phyloP scores from a whole-genome alignment of 2,329 filamentous ascomycete species.

The Malbranchea zuffiana region DNA sequence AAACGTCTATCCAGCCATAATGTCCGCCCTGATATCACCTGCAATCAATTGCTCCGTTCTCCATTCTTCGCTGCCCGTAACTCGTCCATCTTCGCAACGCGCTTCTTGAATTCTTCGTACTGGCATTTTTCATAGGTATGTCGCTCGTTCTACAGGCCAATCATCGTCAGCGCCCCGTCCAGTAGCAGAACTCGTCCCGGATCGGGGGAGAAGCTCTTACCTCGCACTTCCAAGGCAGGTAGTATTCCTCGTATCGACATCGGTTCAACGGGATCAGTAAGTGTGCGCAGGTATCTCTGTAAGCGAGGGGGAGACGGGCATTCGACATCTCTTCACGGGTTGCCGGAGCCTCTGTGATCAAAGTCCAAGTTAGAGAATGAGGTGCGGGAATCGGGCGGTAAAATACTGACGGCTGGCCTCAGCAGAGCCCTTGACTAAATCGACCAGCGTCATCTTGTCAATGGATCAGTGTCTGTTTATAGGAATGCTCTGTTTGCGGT shows the following conservation, averaged over 20 bases:
- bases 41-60: conserved; percentile 63
- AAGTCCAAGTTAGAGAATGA: background rate
- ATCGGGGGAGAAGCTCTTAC: conserved; percentile 40
- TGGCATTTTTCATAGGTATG: conserved; percentile 99
- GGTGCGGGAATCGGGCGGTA: conserved; percentile 12
- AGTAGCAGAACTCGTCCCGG: background rate
- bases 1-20: too few relatives aligned
- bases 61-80: conserved; percentile 75
- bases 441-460: conserved; percentile 35
- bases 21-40: background rate
- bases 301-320: conserved; percentile 74
- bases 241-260: conserved; percentile 85
- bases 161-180: conserved; percentile 8
- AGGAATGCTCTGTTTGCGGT: too few relatives aligned
- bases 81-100: conserved; percentile 98
- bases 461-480: too few relatives aligned
- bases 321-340: conserved; percentile 90
- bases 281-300: conserved; percentile 91
- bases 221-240: conserved; percentile 95
- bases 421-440: conserved; percentile 40
- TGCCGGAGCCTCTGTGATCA: conserved; percentile 34
- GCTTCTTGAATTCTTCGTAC: conserved; percentile 97
- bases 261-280: conserved; percentile 91
- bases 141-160: conserved; percentile 63
- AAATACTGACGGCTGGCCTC: conserved; percentile 27